These are phyloP conservation scores for Fagus crenata DNA, from an alignment of 306 rosid genomes.

Conservation along the genomic window DNA sequence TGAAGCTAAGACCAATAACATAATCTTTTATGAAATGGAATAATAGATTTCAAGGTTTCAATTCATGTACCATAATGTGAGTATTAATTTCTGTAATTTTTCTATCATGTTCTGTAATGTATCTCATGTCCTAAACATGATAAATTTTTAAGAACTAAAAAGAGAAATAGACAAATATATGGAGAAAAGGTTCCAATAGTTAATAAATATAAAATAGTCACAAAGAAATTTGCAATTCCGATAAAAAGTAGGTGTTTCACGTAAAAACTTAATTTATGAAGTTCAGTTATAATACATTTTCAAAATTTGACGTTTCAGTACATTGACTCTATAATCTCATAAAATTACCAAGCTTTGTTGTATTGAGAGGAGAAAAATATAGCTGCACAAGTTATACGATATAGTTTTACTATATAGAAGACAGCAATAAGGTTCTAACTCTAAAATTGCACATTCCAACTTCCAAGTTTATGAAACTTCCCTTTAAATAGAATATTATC, in stretches of 20 bases:
- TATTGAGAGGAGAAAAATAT: too few relatives aligned
- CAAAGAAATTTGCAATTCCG: background rate
- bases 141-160: background rate
- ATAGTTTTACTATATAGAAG: too few relatives aligned
- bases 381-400: too few relatives aligned
- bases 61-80: background rate
- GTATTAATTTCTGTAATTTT: background rate
- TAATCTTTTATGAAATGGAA: background rate
- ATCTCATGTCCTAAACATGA: background rate
- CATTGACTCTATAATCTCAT: too few relatives aligned
- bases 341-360: too few relatives aligned
- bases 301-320: too few relatives aligned
- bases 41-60: background rate
- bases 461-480: too few relatives aligned
- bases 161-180: background rate
- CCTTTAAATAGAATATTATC: too few relatives aligned
- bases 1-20: background rate
- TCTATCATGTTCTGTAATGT: background rate
- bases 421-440: too few relatives aligned
- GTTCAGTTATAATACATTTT: too few relatives aligned
- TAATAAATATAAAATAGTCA: background rate
- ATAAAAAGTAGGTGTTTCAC: background rate
- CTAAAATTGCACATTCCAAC: too few relatives aligned
- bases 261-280: too few relatives aligned
- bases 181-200: constrained; percentile 7